Percentiles rank a stretch among this genome's conserved stretches.
Conservation (phyloP, 2,329 filamentous ascomycete genomes). For the Scedosporium apiospermum region DNA sequence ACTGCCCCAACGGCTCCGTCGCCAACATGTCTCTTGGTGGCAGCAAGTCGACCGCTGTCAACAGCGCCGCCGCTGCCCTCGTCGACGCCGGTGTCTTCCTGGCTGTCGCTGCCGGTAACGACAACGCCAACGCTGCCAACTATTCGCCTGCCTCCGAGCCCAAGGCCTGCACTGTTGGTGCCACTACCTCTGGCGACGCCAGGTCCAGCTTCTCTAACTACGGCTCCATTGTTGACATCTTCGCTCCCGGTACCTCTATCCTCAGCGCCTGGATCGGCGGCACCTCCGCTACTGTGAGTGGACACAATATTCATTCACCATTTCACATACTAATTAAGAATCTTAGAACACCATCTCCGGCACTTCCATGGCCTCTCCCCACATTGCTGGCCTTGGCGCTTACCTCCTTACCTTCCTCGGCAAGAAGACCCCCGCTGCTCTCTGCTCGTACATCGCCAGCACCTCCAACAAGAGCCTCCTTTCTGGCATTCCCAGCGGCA, state of each 20-base stretch:
- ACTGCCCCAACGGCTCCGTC: conserved; percentile 32
- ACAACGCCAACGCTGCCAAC: conserved; percentile 24
- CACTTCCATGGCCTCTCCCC: conserved; percentile 54
- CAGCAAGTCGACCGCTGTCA: conserved; percentile 32
- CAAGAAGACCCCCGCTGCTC: conserved; percentile 19
- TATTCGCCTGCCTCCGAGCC: conserved; percentile 38
- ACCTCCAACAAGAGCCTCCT: conserved; percentile 29
- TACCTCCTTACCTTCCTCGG: conserved; percentile 36
- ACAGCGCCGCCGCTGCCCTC: conserved; percentile 37
- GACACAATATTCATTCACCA: background rate
- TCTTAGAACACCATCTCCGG: conserved; percentile 35
- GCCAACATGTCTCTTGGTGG: conserved; percentile 49
- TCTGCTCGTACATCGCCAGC: conserved; percentile 31
- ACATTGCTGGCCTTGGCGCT: conserved; percentile 45
- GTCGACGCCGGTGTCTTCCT: conserved; percentile 37
- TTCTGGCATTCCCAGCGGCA: conserved; percentile 1
- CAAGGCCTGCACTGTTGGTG: conserved; percentile 42
- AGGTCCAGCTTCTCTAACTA: conserved; percentile 40
- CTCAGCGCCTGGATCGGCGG: conserved; percentile 35
- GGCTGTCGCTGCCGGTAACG: conserved; percentile 47
- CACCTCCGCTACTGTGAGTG: conserved; percentile 22
- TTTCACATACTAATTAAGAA: background rate
- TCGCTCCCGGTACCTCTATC: conserved; percentile 37
- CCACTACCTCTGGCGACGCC: conserved; percentile 28
- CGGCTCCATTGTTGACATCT: conserved; percentile 37